These are phyloP conservation scores for Salvia splendens DNA, from an alignment of 257 asterid genomes.

Conservation along the genomic window DNA sequence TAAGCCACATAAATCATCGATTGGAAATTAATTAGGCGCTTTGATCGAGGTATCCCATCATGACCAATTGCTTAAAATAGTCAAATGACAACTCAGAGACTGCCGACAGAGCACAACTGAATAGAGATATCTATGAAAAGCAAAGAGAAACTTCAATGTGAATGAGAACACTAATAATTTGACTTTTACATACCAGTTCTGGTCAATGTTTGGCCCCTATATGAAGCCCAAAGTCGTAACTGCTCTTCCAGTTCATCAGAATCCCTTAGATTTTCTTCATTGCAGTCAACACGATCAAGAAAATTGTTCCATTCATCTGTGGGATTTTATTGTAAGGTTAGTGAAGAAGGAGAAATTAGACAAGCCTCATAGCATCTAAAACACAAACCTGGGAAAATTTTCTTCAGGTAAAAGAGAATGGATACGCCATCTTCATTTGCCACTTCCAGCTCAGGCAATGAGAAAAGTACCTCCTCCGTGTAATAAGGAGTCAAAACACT, in stretches of 20 bases:
- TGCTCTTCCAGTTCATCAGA: conserved; percentile 84
- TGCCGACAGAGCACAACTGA: not conserved
- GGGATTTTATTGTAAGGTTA: conserved; percentile 30
- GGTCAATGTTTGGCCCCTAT: conserved; percentile 96
- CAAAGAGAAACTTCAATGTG: not conserved
- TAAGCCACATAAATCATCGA: conserved; percentile 6
- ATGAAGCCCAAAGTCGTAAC: conserved; percentile 96
- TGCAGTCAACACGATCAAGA: conserved; percentile 76
- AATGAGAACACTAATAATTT: conserved; percentile 6
- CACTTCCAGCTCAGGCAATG: conserved; percentile 83
- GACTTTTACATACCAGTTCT: conserved; percentile 64
- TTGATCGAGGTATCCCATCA: conserved; percentile 11
- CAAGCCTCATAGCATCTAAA: conserved; percentile 23
- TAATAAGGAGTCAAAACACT: conserved; percentile 97
- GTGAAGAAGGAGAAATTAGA: conserved; percentile 30
- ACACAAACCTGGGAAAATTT: conserved; percentile 89
- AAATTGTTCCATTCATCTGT: conserved; percentile 98
- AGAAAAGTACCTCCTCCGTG: conserved; percentile 94
- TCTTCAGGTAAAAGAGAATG: conserved; percentile 91
- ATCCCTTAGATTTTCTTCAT: conserved; percentile 83
- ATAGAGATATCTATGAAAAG: no score
- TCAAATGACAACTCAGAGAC: not conserved
- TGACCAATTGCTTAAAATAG: conserved; percentile 13
- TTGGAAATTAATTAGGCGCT: not conserved
- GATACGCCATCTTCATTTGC: conserved; percentile 99